These are phyloP conservation scores for Cryptosporidium ubiquitum DNA, from an alignment of 169 alveolate species.

Conservation along the genomic window DNA sequence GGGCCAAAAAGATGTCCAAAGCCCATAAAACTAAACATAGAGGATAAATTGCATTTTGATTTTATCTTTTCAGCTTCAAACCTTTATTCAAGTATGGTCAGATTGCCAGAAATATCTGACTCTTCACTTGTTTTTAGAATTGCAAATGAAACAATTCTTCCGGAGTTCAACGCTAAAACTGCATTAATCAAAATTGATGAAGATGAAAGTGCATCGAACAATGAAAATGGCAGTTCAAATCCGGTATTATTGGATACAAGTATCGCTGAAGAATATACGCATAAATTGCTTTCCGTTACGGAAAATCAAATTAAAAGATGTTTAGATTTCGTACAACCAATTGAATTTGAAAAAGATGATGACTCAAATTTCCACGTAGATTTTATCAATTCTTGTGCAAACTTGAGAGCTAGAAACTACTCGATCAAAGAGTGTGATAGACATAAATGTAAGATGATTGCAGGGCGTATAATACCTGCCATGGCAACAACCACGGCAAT, in stretches of 20 bases:
- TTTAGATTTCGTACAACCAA: slow-evolving; percentile 79
- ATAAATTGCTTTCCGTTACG: slow-evolving; percentile 74
- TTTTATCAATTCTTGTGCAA: slow-evolving; percentile 95
- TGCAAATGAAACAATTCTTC: slow-evolving; percentile 75
- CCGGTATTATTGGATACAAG: slow-evolving; percentile 29
- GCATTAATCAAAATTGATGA: slow-evolving; percentile 87
- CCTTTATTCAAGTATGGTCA: slow-evolving; percentile 88
- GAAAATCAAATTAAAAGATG: slow-evolving; percentile 77
- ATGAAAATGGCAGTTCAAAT: slow-evolving; percentile 58
- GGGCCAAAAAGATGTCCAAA: slow-evolving; percentile 98
- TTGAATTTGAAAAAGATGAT: slow-evolving; percentile 99
- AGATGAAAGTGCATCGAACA: slow-evolving; percentile 81
- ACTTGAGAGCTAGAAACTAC: slow-evolving; percentile 97
- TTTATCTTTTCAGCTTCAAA: slow-evolving; percentile 91
- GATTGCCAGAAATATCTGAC: slow-evolving; percentile 79
- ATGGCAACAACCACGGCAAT: slow-evolving; percentile 99
- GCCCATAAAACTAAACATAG: slow-evolving; percentile 88
- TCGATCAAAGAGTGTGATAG: slow-evolving; percentile 89
- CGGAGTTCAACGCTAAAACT: slow-evolving; percentile 77
- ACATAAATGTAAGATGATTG: slow-evolving; percentile 96
- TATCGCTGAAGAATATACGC: slow-evolving; percentile 81
- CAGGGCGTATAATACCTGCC: slow-evolving; percentile 99
- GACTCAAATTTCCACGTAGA: slow-evolving; percentile 97
- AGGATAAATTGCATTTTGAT: slow-evolving; percentile 86
- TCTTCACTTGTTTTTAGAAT: slow-evolving; percentile 64